Conservation (phyloP, 2,329 filamentous ascomycete species). For the Ramularia collo-cygni region DNA sequence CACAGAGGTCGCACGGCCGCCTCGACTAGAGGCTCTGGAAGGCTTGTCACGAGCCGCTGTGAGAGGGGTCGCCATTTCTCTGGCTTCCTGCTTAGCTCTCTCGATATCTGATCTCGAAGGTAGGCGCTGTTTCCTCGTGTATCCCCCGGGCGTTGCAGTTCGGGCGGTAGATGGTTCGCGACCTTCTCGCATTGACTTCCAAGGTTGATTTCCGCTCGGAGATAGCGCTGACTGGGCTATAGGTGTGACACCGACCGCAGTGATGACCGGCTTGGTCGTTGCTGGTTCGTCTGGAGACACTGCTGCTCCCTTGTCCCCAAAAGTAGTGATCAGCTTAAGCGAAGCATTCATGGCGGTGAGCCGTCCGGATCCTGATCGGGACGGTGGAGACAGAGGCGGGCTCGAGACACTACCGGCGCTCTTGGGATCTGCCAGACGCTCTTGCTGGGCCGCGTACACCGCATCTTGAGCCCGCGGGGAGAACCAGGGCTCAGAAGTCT, state of each 20-base stretch:
- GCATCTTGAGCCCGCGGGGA: constrained; percentile 68
- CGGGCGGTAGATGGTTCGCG: constrained; percentile 45
- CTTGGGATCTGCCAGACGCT: constrained; percentile 28
- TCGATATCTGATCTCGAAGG: constrained; percentile 51
- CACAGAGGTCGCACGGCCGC: constrained; percentile 17
- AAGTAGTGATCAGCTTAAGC: constrained; percentile 85
- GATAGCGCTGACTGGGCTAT: constrained; percentile 66
- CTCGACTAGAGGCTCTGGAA: constrained; percentile 6
- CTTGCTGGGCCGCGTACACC: constrained; percentile 49
- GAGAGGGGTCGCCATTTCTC: constrained; percentile 47
- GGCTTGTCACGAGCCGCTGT: constrained; percentile 54
- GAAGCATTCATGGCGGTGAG: constrained; percentile 71
- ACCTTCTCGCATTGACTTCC: constrained; percentile 31
- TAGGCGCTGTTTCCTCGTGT: constrained; percentile 54
- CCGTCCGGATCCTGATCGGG: constrained; percentile 43
- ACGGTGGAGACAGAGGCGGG: constrained; percentile 67
- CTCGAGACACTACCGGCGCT: constrained; percentile 54
- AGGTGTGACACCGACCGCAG: constrained; percentile 61
- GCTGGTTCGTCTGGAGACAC: constrained; percentile 43
- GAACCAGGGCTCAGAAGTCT: constrained; percentile 79
- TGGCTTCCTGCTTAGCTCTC: constrained; percentile 51
- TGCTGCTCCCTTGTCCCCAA: constrained; percentile 58
- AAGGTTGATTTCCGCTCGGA: constrained; percentile 49
- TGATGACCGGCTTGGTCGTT: constrained; percentile 17
- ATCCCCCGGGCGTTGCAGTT: constrained; percentile 55